These are phyloP conservation scores for Thalassiosira hispida DNA, from an alignment of 352 stramenopile species.

Conservation along the genomic window DNA sequence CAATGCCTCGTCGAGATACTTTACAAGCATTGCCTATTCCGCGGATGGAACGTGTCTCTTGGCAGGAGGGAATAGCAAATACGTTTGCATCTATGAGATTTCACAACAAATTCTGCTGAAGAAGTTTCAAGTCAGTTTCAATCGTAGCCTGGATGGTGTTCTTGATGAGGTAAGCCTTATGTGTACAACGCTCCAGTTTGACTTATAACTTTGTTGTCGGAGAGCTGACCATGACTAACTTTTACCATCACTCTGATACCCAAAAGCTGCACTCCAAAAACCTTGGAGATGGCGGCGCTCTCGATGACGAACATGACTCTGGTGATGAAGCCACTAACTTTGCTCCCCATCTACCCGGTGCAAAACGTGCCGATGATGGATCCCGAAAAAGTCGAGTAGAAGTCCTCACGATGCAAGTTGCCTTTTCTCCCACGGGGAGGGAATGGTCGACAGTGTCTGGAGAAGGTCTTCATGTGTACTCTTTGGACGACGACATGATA, in stretches of 20 bases:
- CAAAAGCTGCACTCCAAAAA: slow-evolving; percentile 82
- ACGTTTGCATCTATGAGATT: slow-evolving; percentile 99
- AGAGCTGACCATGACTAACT: slow-evolving; percentile 1
- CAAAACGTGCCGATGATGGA: slow-evolving; percentile 79
- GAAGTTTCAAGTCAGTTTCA: slow-evolving; percentile 99
- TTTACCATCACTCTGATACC: slow-evolving; percentile 5
- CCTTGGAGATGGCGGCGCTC: slow-evolving; percentile 71
- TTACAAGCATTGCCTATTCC: slow-evolving; percentile 99
- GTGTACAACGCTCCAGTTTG: slow-evolving; percentile 1
- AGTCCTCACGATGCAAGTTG: slow-evolving; percentile 92
- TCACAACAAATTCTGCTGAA: slow-evolving; percentile 94
- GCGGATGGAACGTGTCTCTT: slow-evolving; percentile 97
- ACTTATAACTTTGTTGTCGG: background rate
- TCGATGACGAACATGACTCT: slow-evolving; percentile 86
- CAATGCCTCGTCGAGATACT: slow-evolving; percentile 94
- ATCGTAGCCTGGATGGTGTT: slow-evolving; percentile 93
- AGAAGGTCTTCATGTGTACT: slow-evolving; percentile 98
- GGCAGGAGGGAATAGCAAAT: slow-evolving; percentile 96
- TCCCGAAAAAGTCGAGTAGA: slow-evolving; percentile 89
- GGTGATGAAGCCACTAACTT: slow-evolving; percentile 77
- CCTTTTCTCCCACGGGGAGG: slow-evolving; percentile 96
- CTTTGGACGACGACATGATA: slow-evolving; percentile 92
- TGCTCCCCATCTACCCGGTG: slow-evolving; percentile 76
- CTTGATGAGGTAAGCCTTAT: slow-evolving; percentile 91
- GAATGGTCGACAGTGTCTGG: slow-evolving; percentile 96